Percentiles rank a stretch among this genome's conserved stretches.
phyloP scores from a whole-genome alignment of 352 stramenopile genomes.

The Phytophthora fragariaefolia region DNA sequence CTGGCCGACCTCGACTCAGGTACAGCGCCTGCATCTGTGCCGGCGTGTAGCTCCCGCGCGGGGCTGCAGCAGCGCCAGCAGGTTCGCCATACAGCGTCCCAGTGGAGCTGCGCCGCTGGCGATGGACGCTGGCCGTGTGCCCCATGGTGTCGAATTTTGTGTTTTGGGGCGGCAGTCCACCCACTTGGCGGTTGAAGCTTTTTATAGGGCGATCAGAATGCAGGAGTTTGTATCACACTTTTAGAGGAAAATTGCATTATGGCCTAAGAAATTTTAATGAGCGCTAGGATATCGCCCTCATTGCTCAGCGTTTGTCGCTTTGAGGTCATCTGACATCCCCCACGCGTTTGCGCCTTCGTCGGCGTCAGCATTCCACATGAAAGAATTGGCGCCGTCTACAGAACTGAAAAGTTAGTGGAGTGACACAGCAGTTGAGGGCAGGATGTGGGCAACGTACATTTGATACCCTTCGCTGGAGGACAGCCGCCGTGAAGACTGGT shows the following conservation, averaged over 20 bases:
- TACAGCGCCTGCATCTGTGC: constrained; percentile 88
- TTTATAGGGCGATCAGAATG: constrained; percentile 17
- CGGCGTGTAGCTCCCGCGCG: constrained; percentile 71
- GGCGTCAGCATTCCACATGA: constrained; percentile 74
- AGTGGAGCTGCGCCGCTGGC: constrained; percentile 39
- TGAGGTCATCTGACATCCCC: constrained; percentile 53
- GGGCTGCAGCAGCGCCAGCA: constrained; percentile 42
- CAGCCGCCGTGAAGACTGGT: constrained; percentile 72
- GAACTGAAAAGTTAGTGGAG: background rate
- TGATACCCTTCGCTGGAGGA: constrained; percentile 59
- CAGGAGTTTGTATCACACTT: constrained; percentile 4
- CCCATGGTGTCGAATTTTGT: constrained; percentile 50
- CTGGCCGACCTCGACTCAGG: constrained; percentile 71
- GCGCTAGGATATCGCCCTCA: too few species aligned
- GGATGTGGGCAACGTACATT: constrained; percentile 48
- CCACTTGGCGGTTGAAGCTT: constrained; percentile 11
- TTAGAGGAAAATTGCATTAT: background rate
- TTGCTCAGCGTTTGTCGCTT: constrained; percentile 19
- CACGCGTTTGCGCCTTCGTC: constrained; percentile 72
- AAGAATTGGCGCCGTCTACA: constrained; percentile 70
- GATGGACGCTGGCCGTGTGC: constrained; percentile 76
- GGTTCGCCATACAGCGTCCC: constrained; percentile 73
- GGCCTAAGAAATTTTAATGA: too few species aligned
- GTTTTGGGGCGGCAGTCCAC: background rate
- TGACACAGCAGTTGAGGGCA: background rate